Evolutionary conservation across 805 yeast species (phyloP), one percentile per base, ranked within the genome.

Genomic region (Saccharomycopsis olivae): DNA sequence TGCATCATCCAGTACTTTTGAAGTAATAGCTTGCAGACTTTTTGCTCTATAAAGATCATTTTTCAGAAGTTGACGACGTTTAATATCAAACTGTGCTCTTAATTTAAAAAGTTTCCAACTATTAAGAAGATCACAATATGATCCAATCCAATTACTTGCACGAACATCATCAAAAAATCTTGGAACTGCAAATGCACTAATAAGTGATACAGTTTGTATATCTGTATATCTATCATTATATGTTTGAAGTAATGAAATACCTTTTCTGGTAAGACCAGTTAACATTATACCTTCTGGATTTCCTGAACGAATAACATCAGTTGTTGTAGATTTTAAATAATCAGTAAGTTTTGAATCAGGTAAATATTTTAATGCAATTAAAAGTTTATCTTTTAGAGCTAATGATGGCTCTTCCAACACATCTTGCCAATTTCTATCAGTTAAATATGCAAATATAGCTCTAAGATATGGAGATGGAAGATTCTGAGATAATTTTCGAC

Each of bases 351-450:
- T 95, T 34, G 73, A 68, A 54, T 87, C 96, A 1, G 88, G 75
- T 25, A 89, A 61, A 51, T 84, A 89, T 36, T 96, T 66, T 18
- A 89, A 63, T 0, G 97, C 96, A 20, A 89, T 89, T 1, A 96
- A 96, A 10, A 89, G 60, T 48, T 95, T 65, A 53, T 89, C 98
- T 39, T 89, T 67, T 30, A 89, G 62, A 0, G 98, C 95, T 31
- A 89, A 66, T 1, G 95, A 80, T 15, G 80, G 75, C 53, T 89
- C 96, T 54, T 86, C 95, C 38, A 89, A 64, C 1, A 89, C 95
- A 53, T 86, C 96, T 78, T 89, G 80, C 96, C 97, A 89, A 48
- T 88, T 92, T 34, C 85, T 82, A 53, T 89, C 96, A 0, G 96
- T 87, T 39, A 89, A 80, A 51, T 78, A 89, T 0, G 96, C 96